phyloP scores from a whole-genome alignment of 2,329 filamentous ascomycete genomes.

The Pyrenochaeta sp. region DNA sequence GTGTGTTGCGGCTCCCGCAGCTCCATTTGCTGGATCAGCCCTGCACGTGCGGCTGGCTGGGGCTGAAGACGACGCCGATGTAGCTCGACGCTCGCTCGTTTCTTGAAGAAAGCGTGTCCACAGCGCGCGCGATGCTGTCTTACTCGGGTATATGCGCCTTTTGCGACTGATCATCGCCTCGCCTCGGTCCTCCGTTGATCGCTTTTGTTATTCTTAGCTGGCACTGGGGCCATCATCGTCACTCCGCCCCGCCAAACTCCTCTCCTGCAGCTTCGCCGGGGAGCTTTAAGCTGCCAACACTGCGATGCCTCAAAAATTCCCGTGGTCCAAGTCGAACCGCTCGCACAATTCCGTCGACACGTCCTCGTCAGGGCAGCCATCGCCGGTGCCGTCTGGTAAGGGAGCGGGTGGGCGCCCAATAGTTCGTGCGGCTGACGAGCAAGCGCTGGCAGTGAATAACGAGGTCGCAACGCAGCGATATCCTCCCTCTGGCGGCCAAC shows the following conservation, averaged over 20 bases:
- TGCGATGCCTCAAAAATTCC: slow-evolving; percentile 51
- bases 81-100: slow-evolving; percentile 22
- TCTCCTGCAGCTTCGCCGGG: slow-evolving; percentile 27
- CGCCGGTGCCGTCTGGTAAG: slow-evolving; percentile 47
- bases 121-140: slow-evolving; percentile 29
- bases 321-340: slow-evolving; percentile 50
- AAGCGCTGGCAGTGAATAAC: slow-evolving; percentile 47
- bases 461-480: slow-evolving; percentile 39
- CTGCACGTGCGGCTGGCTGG: slow-evolving; percentile 44
- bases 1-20: slow-evolving; percentile 31
- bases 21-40: slow-evolving; percentile 34
- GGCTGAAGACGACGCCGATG: slow-evolving; percentile 29
- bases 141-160: slow-evolving; percentile 24
- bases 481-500: slow-evolving; percentile 31
- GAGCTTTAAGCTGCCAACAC: slow-evolving; percentile 31
- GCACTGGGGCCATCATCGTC: slow-evolving; percentile 21
- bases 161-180: slow-evolving; percentile 24
- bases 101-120: slow-evolving; percentile 30
- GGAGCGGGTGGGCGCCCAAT: slow-evolving; percentile 33
- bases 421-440: slow-evolving; percentile 43
- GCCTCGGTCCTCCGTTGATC: slow-evolving; percentile 28
- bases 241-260: slow-evolving; percentile 30
- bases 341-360: slow-evolving; percentile 50
- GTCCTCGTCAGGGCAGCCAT: slow-evolving; percentile 41
- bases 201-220: slow-evolving; percentile 47